Base-by-base conservation (phyloP, 2,329 filamentous ascomycete genomes). In the Mycogone perniciosa region DNA sequence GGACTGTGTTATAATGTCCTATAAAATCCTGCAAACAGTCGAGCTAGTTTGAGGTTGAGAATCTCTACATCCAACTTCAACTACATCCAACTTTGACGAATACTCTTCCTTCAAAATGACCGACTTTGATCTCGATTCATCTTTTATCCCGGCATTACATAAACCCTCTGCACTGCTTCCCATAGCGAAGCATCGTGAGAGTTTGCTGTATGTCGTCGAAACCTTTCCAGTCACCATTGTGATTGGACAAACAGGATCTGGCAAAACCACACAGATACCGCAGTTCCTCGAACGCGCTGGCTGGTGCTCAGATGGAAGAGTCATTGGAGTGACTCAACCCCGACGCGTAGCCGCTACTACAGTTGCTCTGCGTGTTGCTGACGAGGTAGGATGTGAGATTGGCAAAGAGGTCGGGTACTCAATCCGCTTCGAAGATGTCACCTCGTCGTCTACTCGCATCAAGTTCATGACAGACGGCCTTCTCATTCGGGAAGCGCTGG, bases 401-500 rank as follows among this genome's bases (percentile, higher is more conserved):
- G 93, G 93, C 30, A 89, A 95, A 68, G 86, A 95, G 64, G 87
- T 92, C 27, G 93, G 93, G 48, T 97, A 95, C 67, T 95, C 89
- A 1, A 96, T 97, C 57, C 81, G 83, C 13, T 86, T 99, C 62
- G 92, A 99, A 65, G 92, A 97, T 76, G 81, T 88, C 56, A 96
- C 91, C 5, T 96, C 90, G 20, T 78, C 85, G 13, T 77, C 81
- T 33, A 99, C 93, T 1, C 82, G 82, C 47, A 92, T 99, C 71
- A 96, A 99, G 66, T 97, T 97, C 64, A 72, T 97, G 56, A 99
- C 92, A 0, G 93, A 99, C 71, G 92, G 92, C 0, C 76, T 99
- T 44, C 77, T 99, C 31, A 82, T 99, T 48, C 78, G 92, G 61
- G 93, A 99, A 70, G 93, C 92, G 30, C 77, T 99, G 4, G 88